These are phyloP conservation scores for Aspergillus haitiensis DNA, from an alignment of 495 filamentous ascomycete genomes.

Conservation along the genomic window DNA sequence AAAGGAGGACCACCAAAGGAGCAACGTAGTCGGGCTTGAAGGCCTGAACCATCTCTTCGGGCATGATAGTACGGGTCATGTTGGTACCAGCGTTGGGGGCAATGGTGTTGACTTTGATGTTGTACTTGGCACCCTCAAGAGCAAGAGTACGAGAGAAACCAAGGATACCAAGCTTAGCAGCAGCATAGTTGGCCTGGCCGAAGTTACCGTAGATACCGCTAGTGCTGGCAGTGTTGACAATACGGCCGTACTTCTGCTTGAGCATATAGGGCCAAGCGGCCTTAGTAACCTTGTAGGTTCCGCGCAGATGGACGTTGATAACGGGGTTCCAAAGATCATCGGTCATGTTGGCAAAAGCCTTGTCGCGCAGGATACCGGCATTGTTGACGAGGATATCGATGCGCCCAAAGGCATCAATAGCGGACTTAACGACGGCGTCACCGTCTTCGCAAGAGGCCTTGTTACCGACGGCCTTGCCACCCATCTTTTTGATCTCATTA, in stretches of 20 bases:
- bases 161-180: slow-evolving; percentile 93
- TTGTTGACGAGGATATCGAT: slow-evolving; percentile 97
- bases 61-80: slow-evolving; percentile 94
- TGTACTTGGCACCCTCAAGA: slow-evolving; percentile 93
- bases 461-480: slow-evolving; percentile 88
- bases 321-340: slow-evolving; percentile 93
- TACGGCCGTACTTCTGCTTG: slow-evolving; percentile 97
- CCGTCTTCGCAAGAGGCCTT: slow-evolving; percentile 95
- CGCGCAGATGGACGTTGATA: slow-evolving; percentile 86
- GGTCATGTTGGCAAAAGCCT: slow-evolving; percentile 97
- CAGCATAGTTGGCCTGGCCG: slow-evolving; percentile 96
- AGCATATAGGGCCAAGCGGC: slow-evolving; percentile 97
- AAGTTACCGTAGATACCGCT: slow-evolving; percentile 99
- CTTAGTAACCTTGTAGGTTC: slow-evolving; percentile 96
- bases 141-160: slow-evolving; percentile 92
- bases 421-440: slow-evolving; percentile 85
- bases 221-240: slow-evolving; percentile 95
- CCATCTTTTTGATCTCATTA: slow-evolving; percentile 83
- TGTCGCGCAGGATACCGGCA: slow-evolving; percentile 94
- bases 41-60: slow-evolving; percentile 96
- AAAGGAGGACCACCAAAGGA: slow-evolving; percentile 83
- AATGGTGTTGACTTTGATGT: slow-evolving; percentile 98
- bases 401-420: slow-evolving; percentile 91
- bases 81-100: slow-evolving; percentile 95
- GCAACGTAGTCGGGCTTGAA: slow-evolving; percentile 99